Evolutionary conservation across 768 basidiomycete species (phyloP).

Genomic region (Hygrocybe coccinea): DNA sequence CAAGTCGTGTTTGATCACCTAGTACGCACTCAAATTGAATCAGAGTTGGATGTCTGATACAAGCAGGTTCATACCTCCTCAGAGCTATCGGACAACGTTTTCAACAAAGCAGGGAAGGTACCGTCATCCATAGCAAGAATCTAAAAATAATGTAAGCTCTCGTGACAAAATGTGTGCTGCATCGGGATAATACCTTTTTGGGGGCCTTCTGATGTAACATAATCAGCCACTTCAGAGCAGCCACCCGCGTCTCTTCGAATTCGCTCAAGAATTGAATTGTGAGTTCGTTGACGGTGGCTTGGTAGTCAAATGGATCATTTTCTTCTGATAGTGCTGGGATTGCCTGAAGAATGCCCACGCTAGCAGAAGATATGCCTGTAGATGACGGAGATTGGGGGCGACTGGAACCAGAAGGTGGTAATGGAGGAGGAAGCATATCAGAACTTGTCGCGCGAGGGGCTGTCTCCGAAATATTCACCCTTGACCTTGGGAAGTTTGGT

Average conservation of each 20-base stretch:
- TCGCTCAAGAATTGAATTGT: constrained; percentile 94
- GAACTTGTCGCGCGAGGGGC: constrained; percentile 33
- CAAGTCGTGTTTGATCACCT: constrained; percentile 95
- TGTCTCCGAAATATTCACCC: constrained; percentile 14
- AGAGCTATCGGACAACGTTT: constrained; percentile 92
- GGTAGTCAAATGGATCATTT: constrained; percentile 82
- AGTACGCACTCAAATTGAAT: not conserved
- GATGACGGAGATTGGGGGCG: constrained; percentile 64
- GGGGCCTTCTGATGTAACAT: constrained; percentile 99
- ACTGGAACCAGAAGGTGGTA: constrained; percentile 34
- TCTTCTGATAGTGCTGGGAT: constrained; percentile 40
- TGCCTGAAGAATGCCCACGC: constrained; percentile 23
- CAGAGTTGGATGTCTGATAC: not conserved
- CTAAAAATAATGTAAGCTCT: constrained; percentile 36
- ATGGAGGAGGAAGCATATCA: constrained; percentile 27
- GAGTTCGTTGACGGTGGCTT: constrained; percentile 85
- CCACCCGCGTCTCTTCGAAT: constrained; percentile 93
- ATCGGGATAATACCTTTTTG: constrained; percentile 58
- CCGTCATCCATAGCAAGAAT: constrained; percentile 95
- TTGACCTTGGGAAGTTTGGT: constrained; percentile 17
- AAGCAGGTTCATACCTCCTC: constrained; percentile 62
- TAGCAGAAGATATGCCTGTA: constrained; percentile 37
- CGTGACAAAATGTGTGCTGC: not conserved
- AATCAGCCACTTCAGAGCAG: constrained; percentile 94
- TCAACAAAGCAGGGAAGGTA: constrained; percentile 91